Evolutionary conservation across 768 basidiomycete genomes (phyloP).

Genomic region (Porphyrellus cyaneotinctus): DNA sequence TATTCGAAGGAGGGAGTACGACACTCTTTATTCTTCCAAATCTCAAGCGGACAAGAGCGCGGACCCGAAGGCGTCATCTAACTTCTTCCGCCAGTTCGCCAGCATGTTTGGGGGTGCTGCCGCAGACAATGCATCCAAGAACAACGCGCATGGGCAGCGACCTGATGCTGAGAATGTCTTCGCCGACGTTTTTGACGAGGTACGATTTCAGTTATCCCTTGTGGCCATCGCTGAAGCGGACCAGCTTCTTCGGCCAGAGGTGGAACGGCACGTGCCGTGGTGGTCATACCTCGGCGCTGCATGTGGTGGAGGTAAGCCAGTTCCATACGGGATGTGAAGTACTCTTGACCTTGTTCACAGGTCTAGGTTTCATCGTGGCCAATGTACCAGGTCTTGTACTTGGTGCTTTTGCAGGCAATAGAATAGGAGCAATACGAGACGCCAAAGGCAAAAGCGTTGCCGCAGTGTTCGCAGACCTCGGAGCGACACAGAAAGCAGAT

Average conservation of each 20-base stretch:
- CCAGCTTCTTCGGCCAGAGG: constrained; percentile 78
- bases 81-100: constrained; percentile 76
- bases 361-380: constrained; percentile 46
- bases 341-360: constrained; percentile 35
- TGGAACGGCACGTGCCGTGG: constrained; percentile 63
- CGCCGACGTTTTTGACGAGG: constrained; percentile 90
- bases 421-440: constrained; percentile 87
- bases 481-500: constrained; percentile 81
- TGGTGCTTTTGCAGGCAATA: constrained; percentile 83
- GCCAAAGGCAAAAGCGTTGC: constrained; percentile 94
- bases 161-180: constrained; percentile 83
- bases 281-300: constrained; percentile 72
- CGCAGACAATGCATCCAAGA: constrained; percentile 26
- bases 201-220: constrained; percentile 28
- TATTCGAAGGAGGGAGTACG: constrained; percentile 68
- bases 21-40: constrained; percentile 57
- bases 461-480: constrained; percentile 76
- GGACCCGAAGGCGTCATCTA: constrained; percentile 63
- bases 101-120: constrained; percentile 56
- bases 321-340: constrained; percentile 2
- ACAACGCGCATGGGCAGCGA: constrained; percentile 38
- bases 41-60: constrained; percentile 46
- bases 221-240: background rate
- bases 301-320: constrained; percentile 55
- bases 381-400: constrained; percentile 85